Evolutionary conservation across 768 basidiomycete species (phyloP).

Genomic region (Hortiboletus campestris): DNA sequence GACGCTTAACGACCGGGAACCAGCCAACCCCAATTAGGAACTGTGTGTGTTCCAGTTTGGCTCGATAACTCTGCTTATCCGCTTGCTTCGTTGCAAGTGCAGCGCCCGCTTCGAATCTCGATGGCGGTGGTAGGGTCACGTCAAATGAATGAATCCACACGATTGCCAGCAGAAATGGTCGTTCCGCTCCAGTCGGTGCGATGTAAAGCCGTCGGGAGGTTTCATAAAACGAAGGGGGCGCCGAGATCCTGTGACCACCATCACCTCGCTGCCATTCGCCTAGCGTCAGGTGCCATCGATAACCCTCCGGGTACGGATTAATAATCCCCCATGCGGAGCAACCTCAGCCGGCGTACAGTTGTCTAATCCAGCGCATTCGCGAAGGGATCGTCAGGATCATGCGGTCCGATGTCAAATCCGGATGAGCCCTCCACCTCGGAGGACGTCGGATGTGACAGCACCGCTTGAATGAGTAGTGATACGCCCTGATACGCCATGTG

Average conservation of each 20-base stretch:
- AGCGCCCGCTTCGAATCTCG: slow-evolving; percentile 19
- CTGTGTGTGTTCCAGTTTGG: slow-evolving; percentile 8
- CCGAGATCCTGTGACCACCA: slow-evolving; percentile 18
- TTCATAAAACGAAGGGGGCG: slow-evolving; percentile 4
- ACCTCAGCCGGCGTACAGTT: slow-evolving; percentile 11
- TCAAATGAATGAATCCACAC: slow-evolving; percentile 22
- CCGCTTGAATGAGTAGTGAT: slow-evolving; percentile 11
- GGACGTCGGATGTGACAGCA: slow-evolving; percentile 28
- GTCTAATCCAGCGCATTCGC: slow-evolving; percentile 23
- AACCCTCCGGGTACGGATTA: slow-evolving; percentile 21
- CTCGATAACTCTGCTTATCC: neutral
- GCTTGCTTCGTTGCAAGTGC: slow-evolving; percentile 24
- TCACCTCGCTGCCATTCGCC: slow-evolving; percentile 11
- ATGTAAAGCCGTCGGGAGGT: slow-evolving; percentile 12
- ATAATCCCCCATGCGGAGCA: slow-evolving; percentile 24
- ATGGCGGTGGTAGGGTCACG: slow-evolving; percentile 4
- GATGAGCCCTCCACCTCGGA: slow-evolving; percentile 14
- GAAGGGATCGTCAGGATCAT: slow-evolving; percentile 33
- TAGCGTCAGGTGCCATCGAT: slow-evolving; percentile 22
- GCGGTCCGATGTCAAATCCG: slow-evolving; percentile 24
- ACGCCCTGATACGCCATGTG: slow-evolving; percentile 28
- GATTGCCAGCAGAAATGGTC: slow-evolving; percentile 17
- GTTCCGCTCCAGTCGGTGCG: slow-evolving; percentile 26
- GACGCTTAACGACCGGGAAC: slow-evolving; percentile 23
- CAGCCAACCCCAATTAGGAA: slow-evolving; percentile 9